These are phyloP conservation scores for Bruguiera sexangula DNA, from an alignment of 345 rosid genomes.

Conservation along the genomic window DNA sequence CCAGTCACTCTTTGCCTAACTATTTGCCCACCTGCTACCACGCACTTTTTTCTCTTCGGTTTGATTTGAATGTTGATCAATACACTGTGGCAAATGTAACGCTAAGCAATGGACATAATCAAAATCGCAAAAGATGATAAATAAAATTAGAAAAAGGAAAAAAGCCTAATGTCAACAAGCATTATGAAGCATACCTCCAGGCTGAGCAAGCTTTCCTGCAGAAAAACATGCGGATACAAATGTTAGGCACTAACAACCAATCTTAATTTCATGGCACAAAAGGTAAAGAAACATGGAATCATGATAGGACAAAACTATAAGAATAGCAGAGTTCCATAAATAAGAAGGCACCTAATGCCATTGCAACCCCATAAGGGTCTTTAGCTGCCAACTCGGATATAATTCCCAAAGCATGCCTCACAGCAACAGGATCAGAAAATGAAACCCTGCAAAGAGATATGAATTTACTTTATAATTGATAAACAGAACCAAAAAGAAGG, in stretches of 20 bases:
- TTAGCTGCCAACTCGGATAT: conserved; percentile 72
- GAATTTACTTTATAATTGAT: not conserved
- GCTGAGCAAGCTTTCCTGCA: conserved; percentile 85
- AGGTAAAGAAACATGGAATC: not conserved
- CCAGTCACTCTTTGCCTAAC: too few species aligned
- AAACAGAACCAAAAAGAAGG: not conserved
- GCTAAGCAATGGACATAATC: too few species aligned
- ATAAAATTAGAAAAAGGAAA: too few species aligned
- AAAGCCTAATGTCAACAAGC: not conserved
- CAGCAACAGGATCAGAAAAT: conserved; percentile 97
- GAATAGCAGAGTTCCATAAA: conserved; percentile 1
- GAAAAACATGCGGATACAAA: conserved; percentile 7
- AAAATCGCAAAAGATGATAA: too few species aligned
- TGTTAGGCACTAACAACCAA: conserved; percentile 18
- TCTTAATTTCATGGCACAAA: not conserved
- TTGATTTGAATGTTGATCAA: too few species aligned
- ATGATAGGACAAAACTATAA: not conserved
- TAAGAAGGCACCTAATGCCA: conserved; percentile 71
- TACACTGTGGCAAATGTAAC: too few species aligned
- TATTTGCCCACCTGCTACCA: too few species aligned
- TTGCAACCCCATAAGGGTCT: conserved; percentile 94
- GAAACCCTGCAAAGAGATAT: conserved; percentile 55
- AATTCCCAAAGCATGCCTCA: conserved; percentile 94
- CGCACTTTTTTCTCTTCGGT: too few species aligned
- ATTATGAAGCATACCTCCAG: conserved; percentile 61